Conservation (phyloP, 2,329 filamentous ascomycete species). For the Fusarium cicatricum region DNA sequence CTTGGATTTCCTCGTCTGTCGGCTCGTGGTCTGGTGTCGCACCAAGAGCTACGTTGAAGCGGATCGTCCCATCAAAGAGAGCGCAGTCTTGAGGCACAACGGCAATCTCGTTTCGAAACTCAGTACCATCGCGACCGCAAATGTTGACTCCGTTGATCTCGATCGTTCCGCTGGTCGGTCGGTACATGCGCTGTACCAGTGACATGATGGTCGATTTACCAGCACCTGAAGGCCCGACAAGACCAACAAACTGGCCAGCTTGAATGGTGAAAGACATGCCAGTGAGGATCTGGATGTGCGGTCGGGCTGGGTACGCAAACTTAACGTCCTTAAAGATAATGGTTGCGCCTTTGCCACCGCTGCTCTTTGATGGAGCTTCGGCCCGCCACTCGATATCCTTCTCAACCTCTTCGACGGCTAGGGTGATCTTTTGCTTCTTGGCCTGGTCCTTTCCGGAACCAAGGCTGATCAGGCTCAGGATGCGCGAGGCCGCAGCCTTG, state of each 20-base stretch:
- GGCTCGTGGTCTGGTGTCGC: slow-evolving; percentile 62
- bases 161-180: slow-evolving; percentile 51
- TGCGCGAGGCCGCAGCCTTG: slow-evolving; percentile 65
- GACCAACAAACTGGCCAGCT: slow-evolving; percentile 67
- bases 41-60: slow-evolving; percentile 65
- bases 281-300: slow-evolving; percentile 64
- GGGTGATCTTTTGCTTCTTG: slow-evolving; percentile 19
- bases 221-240: slow-evolving; percentile 72
- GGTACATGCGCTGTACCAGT: slow-evolving; percentile 60
- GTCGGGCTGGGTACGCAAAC: slow-evolving; percentile 72
- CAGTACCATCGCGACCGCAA: slow-evolving; percentile 49
- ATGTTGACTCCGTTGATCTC: slow-evolving; percentile 58
- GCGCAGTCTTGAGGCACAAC: slow-evolving; percentile 66
- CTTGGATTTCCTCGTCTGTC: slow-evolving; percentile 68
- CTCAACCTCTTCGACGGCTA: slow-evolving; percentile 21
- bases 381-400: slow-evolving; percentile 52
- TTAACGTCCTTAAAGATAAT: slow-evolving; percentile 66
- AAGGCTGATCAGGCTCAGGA: slow-evolving; percentile 60
- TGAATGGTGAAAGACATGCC: slow-evolving; percentile 64
- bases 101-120: slow-evolving; percentile 62
- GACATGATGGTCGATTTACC: slow-evolving; percentile 74
- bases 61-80: slow-evolving; percentile 65
- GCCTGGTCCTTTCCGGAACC: slow-evolving; percentile 44
- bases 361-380: slow-evolving; percentile 38
- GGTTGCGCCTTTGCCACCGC: slow-evolving; percentile 49